Evolutionary conservation across 2,329 filamentous ascomycete species (phyloP).

Genomic region (Cladosporium sp.): DNA sequence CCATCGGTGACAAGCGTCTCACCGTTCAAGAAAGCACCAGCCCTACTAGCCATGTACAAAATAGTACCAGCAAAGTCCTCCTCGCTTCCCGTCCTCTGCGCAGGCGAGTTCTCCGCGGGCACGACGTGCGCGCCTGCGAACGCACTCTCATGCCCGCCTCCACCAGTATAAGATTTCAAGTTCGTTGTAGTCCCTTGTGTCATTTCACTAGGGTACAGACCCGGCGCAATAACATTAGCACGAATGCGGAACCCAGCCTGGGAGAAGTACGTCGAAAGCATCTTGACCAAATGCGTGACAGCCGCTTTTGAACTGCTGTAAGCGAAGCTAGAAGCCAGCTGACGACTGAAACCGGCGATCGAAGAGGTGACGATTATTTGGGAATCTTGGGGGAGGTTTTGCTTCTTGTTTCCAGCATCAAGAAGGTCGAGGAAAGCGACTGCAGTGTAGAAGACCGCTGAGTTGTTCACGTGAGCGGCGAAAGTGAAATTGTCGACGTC

Average conservation of each 20-base stretch:
- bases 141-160: slow-evolving; percentile 22
- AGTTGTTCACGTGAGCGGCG: slow-evolving; percentile 35
- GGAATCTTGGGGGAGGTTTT: slow-evolving; percentile 31
- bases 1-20: slow-evolving; percentile 60
- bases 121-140: slow-evolving; percentile 52
- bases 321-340: slow-evolving; percentile 37
- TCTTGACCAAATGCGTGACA: slow-evolving; percentile 47
- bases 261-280: slow-evolving; percentile 41
- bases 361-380: slow-evolving; percentile 48
- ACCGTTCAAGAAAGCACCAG: slow-evolving; percentile 64
- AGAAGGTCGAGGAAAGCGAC: slow-evolving; percentile 40
- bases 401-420: slow-evolving; percentile 39
- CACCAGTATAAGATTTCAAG: slow-evolving; percentile 20
- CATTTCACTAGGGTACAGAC: slow-evolving; percentile 33
- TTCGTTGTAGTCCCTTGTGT: slow-evolving; percentile 17
- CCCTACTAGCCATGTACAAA: slow-evolving; percentile 60
- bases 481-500: slow-evolving; percentile 32
- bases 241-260: slow-evolving; percentile 42
- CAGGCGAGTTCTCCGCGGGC: slow-evolving; percentile 45
- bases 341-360: slow-evolving; percentile 42
- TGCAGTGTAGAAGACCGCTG: slow-evolving; percentile 37
- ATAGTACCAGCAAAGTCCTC: slow-evolving; percentile 63
- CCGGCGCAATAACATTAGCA: slow-evolving; percentile 48
- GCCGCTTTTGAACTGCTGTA: slow-evolving; percentile 47
- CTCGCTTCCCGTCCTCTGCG: slow-evolving; percentile 57